These are phyloP conservation scores for Amyloporia xantha DNA, from an alignment of 768 basidiomycete species.

Conservation along the genomic window DNA sequence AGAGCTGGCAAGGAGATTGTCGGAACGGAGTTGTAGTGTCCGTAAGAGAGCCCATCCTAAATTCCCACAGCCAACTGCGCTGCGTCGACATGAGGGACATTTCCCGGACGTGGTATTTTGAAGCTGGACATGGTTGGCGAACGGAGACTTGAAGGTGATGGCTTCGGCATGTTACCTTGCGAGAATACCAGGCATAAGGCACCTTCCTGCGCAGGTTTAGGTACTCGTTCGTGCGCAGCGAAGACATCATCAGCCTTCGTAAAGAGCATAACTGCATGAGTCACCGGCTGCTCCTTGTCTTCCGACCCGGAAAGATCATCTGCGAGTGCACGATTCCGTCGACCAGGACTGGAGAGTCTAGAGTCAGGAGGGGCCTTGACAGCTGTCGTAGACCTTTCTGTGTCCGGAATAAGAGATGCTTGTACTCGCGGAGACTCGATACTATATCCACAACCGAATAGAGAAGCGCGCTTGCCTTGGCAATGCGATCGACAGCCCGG, in stretches of 20 bases:
- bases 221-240: no score
- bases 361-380: slow-evolving; percentile 30
- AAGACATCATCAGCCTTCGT: no score
- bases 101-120: slow-evolving; percentile 2
- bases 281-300: slow-evolving; percentile 15
- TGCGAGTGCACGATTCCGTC: slow-evolving; percentile 68
- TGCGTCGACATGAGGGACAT: slow-evolving; percentile 32
- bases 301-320: slow-evolving; percentile 64
- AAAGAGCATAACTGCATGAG: slow-evolving; percentile 1
- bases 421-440: slow-evolving; percentile 36
- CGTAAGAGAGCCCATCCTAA: no score
- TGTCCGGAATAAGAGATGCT: slow-evolving; percentile 13
- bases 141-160: neutral
- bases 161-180: no score
- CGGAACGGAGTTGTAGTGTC: no score
- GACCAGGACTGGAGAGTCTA: slow-evolving; percentile 35
- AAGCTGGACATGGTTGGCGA: neutral
- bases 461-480: slow-evolving; percentile 59
- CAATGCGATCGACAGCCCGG: slow-evolving; percentile 37
- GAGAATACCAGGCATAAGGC: no score
- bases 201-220: no score
- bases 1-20: no score
- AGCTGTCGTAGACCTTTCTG: slow-evolving; percentile 21
- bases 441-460: slow-evolving; percentile 53
- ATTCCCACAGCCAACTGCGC: slow-evolving; percentile 58